These are phyloP conservation scores for Panaeolus cyanescens DNA, from an alignment of 768 basidiomycete species.

Conservation along the genomic window DNA sequence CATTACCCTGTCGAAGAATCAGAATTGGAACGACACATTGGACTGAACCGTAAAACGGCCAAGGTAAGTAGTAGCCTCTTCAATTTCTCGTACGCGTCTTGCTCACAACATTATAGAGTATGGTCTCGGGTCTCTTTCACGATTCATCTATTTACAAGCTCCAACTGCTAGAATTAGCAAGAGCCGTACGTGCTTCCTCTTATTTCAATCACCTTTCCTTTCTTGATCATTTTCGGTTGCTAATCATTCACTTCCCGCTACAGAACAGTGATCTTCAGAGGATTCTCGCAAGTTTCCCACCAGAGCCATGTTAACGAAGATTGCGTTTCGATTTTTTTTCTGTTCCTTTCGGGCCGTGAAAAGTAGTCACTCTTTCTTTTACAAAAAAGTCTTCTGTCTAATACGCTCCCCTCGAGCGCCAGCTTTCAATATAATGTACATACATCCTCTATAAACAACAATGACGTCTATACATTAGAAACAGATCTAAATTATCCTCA, in stretches of 20 bases:
- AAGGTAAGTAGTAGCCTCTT: conserved; percentile 45
- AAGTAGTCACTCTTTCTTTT: background rate
- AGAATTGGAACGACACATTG: conserved; percentile 62
- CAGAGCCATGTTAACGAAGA: background rate
- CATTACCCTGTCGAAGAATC: conserved; percentile 58
- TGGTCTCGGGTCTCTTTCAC: conserved; percentile 71
- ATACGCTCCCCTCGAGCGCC: too few species aligned
- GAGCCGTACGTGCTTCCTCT: conserved; percentile 51
- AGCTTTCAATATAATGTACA: background rate
- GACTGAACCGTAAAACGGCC: conserved; percentile 75
- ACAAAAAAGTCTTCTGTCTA: too few species aligned
- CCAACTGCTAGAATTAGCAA: conserved; percentile 68
- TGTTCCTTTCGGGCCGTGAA: background rate
- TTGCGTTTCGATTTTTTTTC: background rate
- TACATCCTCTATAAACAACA: too few species aligned
- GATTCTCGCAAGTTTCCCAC: conserved; percentile 11
- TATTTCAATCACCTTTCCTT: background rate
- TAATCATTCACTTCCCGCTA: background rate
- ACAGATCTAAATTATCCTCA: background rate
- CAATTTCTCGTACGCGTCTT: background rate
- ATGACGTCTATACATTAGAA: background rate
- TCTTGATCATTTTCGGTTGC: background rate
- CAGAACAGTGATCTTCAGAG: conserved; percentile 34
- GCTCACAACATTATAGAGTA: conserved; percentile 65
- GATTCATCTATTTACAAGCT: conserved; percentile 60